phyloP scores from a whole-genome alignment of 176 grass and related monocot species.

The Oropetium thomaeum region DNA sequence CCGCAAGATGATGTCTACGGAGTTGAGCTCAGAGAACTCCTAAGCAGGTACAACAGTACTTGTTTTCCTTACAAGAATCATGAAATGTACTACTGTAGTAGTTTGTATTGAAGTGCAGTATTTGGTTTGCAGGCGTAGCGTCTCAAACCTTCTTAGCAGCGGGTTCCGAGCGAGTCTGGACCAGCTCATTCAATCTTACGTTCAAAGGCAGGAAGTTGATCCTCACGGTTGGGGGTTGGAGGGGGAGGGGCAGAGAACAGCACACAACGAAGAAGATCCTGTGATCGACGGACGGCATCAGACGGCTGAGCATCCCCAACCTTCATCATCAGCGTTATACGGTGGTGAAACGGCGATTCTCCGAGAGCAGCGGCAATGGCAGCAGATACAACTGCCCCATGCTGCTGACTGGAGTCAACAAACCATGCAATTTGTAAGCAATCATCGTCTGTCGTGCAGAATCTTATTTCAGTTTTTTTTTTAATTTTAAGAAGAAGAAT shows the following conservation, averaged over 20 bases:
- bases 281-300: slow-evolving; percentile 19
- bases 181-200: slow-evolving; percentile 86
- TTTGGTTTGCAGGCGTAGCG: slow-evolving; percentile 61
- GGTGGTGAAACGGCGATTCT: slow-evolving; percentile 31
- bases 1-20: slow-evolving; percentile 66
- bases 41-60: slow-evolving; percentile 60
- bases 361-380: slow-evolving; percentile 49
- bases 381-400: slow-evolving; percentile 39
- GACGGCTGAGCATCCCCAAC: not conserved
- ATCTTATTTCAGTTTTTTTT: no score
- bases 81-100: no score
- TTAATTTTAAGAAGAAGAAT: no score
- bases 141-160: slow-evolving; percentile 88
- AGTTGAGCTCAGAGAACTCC: slow-evolving; percentile 83
- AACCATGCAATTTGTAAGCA: slow-evolving; percentile 50
- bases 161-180: slow-evolving; percentile 77
- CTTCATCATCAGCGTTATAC: slow-evolving; percentile 9
- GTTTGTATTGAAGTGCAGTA: no score
- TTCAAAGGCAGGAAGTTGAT: slow-evolving; percentile 58
- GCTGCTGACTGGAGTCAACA: slow-evolving; percentile 49
- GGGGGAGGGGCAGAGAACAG: slow-evolving; percentile 28
- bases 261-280: slow-evolving; percentile 30
- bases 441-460: not conserved
- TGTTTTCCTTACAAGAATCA: slow-evolving; percentile 9
- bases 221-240: slow-evolving; percentile 50